These are phyloP conservation scores for Sugiyamaella japonica DNA, from an alignment of 1,139 yeast genomes.

Conservation along the genomic window DNA sequence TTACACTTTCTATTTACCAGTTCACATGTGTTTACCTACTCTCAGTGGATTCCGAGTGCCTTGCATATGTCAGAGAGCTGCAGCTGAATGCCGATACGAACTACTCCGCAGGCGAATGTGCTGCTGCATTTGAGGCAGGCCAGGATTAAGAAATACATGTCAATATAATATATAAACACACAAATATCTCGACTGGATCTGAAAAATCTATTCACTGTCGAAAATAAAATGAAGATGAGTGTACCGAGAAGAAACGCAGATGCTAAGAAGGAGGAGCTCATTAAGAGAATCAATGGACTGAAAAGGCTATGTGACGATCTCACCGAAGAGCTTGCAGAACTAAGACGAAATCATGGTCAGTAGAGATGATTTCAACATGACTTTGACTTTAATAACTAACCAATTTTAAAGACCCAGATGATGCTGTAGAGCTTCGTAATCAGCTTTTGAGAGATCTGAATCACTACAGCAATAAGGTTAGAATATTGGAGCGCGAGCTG, in stretches of 20 bases:
- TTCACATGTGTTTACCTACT: neutral
- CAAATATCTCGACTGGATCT: neutral
- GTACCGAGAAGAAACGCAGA: constrained; percentile 1
- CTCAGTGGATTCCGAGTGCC: neutral
- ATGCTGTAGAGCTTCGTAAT: neutral
- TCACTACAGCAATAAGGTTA: neutral
- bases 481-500: constrained; percentile 1
- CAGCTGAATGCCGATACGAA: neutral
- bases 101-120: neutral
- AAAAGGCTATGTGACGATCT: neutral
- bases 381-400: neutral
- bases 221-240: neutral
- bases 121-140: neutral
- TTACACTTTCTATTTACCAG: too few relatives aligned
- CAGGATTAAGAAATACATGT: neutral
- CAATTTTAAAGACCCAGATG: neutral
- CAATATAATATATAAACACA: neutral
- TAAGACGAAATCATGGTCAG: constrained; percentile 7
- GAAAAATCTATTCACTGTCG: neutral
- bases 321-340: constrained; percentile 6
- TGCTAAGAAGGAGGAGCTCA: constrained; percentile 4
- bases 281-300: neutral
- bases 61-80: neutral
- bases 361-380: neutral
- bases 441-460: constrained; percentile 4